These are phyloP conservation scores for Lobosporangium transversale DNA, from an alignment of 192 early-diverging fungal genomes.

Conservation along the genomic window DNA sequence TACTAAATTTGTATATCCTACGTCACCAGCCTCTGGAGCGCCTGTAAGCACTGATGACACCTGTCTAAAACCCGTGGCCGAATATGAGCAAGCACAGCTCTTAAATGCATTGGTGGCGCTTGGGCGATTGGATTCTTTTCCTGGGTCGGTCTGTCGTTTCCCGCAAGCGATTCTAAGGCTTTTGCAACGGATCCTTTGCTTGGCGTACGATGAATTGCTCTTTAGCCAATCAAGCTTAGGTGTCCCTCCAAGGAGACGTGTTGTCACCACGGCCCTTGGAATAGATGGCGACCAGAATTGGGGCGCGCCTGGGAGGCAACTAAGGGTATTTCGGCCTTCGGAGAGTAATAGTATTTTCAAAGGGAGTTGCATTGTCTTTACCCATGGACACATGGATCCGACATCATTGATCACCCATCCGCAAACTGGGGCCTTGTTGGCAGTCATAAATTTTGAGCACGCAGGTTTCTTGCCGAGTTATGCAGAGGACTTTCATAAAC, in stretches of 20 bases:
- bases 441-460: slow-evolving; percentile 18
- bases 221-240: slow-evolving; percentile 1
- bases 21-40: not conserved
- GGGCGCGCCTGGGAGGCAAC: too few relatives aligned
- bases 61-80: not conserved
- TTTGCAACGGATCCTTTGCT: slow-evolving; percentile 6
- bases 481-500: slow-evolving; percentile 4
- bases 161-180: slow-evolving; percentile 5
- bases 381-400: slow-evolving; percentile 6
- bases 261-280: not conserved
- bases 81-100: slow-evolving; percentile 19
- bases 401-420: slow-evolving; percentile 9
- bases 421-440: not conserved
- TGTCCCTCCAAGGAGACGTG: not conserved
- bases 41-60: not conserved
- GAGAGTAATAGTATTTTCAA: slow-evolving; percentile 8
- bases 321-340: too few relatives aligned
- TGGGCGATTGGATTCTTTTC: slow-evolving; percentile 8
- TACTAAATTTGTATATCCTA: slow-evolving; percentile 6
- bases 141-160: slow-evolving; percentile 15
- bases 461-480: slow-evolving; percentile 39
- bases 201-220: slow-evolving; percentile 10
- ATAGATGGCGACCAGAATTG: too few relatives aligned
- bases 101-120: slow-evolving; percentile 26
- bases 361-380: slow-evolving; percentile 8